Evolutionary conservation across 495 filamentous ascomycete genomes (phyloP).

Genomic region (Penicillium lividum): DNA sequence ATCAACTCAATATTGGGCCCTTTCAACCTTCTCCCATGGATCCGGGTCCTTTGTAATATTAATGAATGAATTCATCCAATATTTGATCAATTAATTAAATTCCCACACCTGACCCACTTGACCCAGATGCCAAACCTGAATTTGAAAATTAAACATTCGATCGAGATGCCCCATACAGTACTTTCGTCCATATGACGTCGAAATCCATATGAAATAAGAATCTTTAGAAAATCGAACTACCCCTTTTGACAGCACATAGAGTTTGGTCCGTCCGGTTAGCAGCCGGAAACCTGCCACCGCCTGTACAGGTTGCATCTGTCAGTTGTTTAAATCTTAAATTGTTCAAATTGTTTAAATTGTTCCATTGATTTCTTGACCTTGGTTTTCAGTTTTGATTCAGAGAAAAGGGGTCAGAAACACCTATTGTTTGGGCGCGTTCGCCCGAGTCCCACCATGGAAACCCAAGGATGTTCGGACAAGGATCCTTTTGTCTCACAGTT

Average conservation of each 20-base stretch:
- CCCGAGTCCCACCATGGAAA: constrained; percentile 1
- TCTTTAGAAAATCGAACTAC: neutral
- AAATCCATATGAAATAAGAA: neutral
- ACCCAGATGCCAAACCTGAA: constrained; percentile 10
- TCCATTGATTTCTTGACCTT: too few relatives aligned
- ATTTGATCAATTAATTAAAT: neutral
- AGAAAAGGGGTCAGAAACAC: neutral
- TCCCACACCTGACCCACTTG: constrained; percentile 16
- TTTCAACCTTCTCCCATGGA: constrained; percentile 18
- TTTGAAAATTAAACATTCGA: constrained; percentile 6
- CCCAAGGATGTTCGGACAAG: too few relatives aligned
- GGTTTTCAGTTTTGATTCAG: neutral
- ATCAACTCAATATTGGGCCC: constrained; percentile 22
- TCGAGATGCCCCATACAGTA: constrained; percentile 1
- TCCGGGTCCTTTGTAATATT: constrained; percentile 6
- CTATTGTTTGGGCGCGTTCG: neutral
- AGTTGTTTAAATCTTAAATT: neutral
- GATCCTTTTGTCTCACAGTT: too few relatives aligned
- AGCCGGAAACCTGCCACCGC: constrained; percentile 5
- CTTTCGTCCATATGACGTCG: constrained; percentile 2
- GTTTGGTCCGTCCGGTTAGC: constrained; percentile 20
- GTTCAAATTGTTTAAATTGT: neutral
- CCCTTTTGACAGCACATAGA: constrained; percentile 25
- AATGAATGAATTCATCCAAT: neutral
- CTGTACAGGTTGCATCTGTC: neutral